Evolutionary conservation across 495 filamentous ascomycete genomes (phyloP).

Genomic region (Neurospora sp.): DNA sequence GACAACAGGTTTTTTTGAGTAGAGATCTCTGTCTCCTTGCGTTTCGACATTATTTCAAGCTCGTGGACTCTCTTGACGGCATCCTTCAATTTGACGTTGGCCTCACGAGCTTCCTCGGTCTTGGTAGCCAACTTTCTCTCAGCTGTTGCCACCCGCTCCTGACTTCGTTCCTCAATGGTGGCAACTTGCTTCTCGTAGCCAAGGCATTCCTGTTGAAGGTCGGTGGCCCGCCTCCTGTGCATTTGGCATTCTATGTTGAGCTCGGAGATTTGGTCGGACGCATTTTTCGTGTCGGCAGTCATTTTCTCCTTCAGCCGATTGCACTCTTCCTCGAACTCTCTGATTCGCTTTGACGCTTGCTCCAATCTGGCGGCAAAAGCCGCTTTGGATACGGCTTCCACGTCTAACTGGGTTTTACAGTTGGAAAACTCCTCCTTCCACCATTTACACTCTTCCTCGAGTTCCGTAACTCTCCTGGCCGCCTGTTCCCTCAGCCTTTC

Average conservation of each 20-base stretch:
- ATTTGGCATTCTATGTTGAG: background rate
- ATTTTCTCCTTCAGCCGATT: background rate
- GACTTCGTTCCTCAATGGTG: background rate
- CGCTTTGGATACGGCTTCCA: background rate
- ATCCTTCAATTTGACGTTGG: background rate
- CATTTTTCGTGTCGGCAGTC: background rate
- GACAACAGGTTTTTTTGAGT: background rate
- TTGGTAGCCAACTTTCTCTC: background rate
- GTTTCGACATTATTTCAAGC: background rate
- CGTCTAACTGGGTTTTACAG: background rate
- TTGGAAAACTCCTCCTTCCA: background rate
- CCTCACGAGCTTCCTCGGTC: background rate
- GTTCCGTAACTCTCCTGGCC: background rate
- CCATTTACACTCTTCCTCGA: background rate
- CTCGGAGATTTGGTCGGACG: background rate
- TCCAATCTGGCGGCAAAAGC: background rate
- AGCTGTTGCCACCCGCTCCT: background rate
- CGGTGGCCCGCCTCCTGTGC: background rate
- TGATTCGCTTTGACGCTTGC: background rate
- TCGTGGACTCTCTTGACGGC: background rate
- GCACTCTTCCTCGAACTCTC: background rate
- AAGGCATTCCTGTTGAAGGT: background rate
- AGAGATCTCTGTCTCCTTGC: background rate
- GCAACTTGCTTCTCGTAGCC: background rate
- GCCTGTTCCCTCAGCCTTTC: background rate